These are phyloP conservation scores for Alnus rubra DNA, from an alignment of 306 rosid species.

Conservation along the genomic window DNA sequence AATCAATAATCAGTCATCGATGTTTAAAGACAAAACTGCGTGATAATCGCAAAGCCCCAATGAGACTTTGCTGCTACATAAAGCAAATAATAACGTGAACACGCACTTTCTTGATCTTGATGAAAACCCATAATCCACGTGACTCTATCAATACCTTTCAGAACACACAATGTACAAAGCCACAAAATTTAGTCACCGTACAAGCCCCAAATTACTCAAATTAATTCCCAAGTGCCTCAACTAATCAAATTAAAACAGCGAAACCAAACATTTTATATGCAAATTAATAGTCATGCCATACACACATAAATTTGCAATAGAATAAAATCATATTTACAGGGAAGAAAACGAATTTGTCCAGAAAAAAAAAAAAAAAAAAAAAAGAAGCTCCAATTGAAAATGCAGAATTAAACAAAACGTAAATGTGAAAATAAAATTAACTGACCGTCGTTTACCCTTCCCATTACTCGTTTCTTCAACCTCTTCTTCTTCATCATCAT, in stretches of 20 bases:
- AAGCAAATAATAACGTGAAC: slow-evolving; percentile 42
- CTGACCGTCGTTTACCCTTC: slow-evolving; percentile 60
- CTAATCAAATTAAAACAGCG: background rate
- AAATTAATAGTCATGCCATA: background rate
- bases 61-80: slow-evolving; percentile 15
- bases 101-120: slow-evolving; percentile 30
- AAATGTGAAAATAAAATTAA: slow-evolving; percentile 10
- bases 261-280: background rate
- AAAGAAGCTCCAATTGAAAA: background rate
- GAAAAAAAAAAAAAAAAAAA: background rate
- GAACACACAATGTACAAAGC: slow-evolving; percentile 33
- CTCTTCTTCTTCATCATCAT: slow-evolving; percentile 30
- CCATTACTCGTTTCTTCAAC: slow-evolving; percentile 36
- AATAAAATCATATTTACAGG: background rate
- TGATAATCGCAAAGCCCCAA: slow-evolving; percentile 11
- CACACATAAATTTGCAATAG: too few species aligned
- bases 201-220: slow-evolving; percentile 33
- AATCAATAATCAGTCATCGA: slow-evolving; percentile 5
- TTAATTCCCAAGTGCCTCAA: slow-evolving; percentile 16
- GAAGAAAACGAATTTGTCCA: background rate
- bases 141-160: slow-evolving; percentile 45
- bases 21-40: background rate
- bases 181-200: slow-evolving; percentile 4
- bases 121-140: slow-evolving; percentile 46
- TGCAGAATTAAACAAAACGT: slow-evolving; percentile 3